A percentile compares a stretch with the other conserved stretches of the same genome.
These are phyloP conservation scores for Inonotus hispidus DNA, from an alignment of 1,284 basidiomycete genomes.

Conservation along the genomic window DNA sequence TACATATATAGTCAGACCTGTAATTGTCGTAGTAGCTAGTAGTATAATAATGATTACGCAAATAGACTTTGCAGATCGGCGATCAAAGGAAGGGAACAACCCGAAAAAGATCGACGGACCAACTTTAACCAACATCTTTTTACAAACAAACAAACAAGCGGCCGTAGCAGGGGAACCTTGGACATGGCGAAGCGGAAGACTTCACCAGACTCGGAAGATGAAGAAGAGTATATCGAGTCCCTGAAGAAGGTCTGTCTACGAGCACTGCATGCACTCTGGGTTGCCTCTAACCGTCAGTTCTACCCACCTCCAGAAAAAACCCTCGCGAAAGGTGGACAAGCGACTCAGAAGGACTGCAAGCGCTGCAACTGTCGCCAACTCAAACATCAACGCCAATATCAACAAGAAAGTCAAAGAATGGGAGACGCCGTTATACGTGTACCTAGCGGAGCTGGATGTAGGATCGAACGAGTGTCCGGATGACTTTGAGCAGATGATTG, in stretches of 20 bases:
- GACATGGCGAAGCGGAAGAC: constrained; percentile 2
- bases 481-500: constrained; percentile 35
- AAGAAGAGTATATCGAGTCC: constrained; percentile 6
- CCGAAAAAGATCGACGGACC: no score
- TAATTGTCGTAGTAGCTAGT: no score
- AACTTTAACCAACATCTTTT: no score
- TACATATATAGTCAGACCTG: no score
- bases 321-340: neutral
- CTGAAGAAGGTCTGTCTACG: neutral
- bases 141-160: no score
- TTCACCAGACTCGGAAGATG: constrained; percentile 2
- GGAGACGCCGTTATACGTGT: neutral
- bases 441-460: neutral
- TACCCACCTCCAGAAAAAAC: neutral
- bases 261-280: neutral
- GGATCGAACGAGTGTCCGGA: neutral
- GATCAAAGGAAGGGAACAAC: no score
- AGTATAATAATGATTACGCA: no score
- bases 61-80: no score
- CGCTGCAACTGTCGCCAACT: neutral
- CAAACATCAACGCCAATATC: no score
- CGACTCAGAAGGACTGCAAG: neutral
- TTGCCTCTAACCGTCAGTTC: neutral
- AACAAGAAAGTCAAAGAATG: neutral
- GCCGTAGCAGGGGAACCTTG: no score